Base-by-base conservation (phyloP, 257 asterid species). In the Linderniella brevidens region DNA sequence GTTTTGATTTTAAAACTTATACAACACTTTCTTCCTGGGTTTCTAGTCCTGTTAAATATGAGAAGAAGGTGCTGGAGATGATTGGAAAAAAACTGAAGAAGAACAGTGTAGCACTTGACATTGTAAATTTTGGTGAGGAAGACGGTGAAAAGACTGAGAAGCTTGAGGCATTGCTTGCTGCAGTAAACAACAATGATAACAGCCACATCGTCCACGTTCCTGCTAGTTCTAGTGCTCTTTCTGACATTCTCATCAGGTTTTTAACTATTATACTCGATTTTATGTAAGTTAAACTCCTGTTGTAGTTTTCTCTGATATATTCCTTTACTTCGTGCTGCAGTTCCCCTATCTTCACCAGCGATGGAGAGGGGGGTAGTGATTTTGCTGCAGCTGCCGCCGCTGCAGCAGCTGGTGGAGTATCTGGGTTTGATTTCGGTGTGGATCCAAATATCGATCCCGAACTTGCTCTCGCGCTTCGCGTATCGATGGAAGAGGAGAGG, bases 401-500 rank as follows among this genome's bases (percentile, higher is more conserved):
- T 4, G 81, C 77, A 13, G 83, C 80, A 11, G 78, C 82, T 61
- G 77, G 85, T 67, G 88, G 88, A 37, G 84, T 62, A 19, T 66
- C 81, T 54, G 96, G 99, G 48, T 90, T 62, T 71, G 99, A 85
- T 36, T 85, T 90, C 55, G 98, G 98, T 19, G 99, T 90, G 59
- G 96, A 90, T 68, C 99, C 99, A n/a, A 90, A 90, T 70, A 56
- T 90, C 80, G 99, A 90, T 67, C 99, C 99, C 5, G 99, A 90
- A 66, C 99, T 90, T 69, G 97, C 97, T 58, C 93, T 87, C 50
- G 97, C 97, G 41, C 99, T 90, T 55, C 74, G 99, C 52, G 96
- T 90, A 46, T 90, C 99, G 60, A 86, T 90, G 99, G 99, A 90
- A 61, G 99, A 90, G 75, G 99, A 90, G 73, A 82, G 99, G 66